Evolutionary conservation across 2,329 filamentous ascomycete genomes (phyloP).

Genomic region (Xylaria sp.): DNA sequence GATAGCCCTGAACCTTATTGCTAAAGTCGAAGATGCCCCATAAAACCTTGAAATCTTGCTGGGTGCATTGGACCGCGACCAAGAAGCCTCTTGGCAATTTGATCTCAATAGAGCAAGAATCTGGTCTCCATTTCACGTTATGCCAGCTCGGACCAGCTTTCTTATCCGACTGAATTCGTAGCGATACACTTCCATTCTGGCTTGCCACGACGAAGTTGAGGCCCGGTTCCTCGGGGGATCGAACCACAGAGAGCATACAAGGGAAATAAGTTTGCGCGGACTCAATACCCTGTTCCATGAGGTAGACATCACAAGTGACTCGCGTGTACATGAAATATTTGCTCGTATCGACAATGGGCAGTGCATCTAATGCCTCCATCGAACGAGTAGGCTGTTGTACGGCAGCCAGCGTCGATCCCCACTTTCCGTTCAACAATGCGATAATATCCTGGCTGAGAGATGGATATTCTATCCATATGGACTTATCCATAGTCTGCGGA

Average conservation of each 20-base stretch:
- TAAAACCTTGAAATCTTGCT: slow-evolving; percentile 80
- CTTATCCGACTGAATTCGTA: slow-evolving; percentile 76
- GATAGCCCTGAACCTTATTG: slow-evolving; percentile 76
- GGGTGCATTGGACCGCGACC: slow-evolving; percentile 75
- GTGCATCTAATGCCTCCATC: slow-evolving; percentile 70
- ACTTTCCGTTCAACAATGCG: slow-evolving; percentile 74
- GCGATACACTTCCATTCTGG: slow-evolving; percentile 80
- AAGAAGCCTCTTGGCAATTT: slow-evolving; percentile 80
- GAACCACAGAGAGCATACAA: slow-evolving; percentile 79
- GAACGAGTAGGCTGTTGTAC: slow-evolving; percentile 59
- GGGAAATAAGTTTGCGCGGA: slow-evolving; percentile 76
- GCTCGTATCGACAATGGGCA: slow-evolving; percentile 80
- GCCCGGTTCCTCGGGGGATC: slow-evolving; percentile 74
- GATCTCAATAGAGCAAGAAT: slow-evolving; percentile 72
- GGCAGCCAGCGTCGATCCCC: slow-evolving; percentile 61
- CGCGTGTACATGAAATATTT: slow-evolving; percentile 83
- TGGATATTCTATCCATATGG: slow-evolving; percentile 85
- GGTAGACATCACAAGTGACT: slow-evolving; percentile 77
- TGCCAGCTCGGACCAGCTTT: slow-evolving; percentile 80
- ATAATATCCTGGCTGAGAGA: slow-evolving; percentile 76
- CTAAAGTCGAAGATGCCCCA: slow-evolving; percentile 90
- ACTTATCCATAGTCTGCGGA: slow-evolving; percentile 82
- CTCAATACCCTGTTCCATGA: slow-evolving; percentile 78
- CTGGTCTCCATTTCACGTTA: slow-evolving; percentile 81
- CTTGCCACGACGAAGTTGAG: slow-evolving; percentile 80